phyloP scores from a whole-genome alignment of 2,329 filamentous ascomycete species.

The Rugonectria rugulosa region DNA sequence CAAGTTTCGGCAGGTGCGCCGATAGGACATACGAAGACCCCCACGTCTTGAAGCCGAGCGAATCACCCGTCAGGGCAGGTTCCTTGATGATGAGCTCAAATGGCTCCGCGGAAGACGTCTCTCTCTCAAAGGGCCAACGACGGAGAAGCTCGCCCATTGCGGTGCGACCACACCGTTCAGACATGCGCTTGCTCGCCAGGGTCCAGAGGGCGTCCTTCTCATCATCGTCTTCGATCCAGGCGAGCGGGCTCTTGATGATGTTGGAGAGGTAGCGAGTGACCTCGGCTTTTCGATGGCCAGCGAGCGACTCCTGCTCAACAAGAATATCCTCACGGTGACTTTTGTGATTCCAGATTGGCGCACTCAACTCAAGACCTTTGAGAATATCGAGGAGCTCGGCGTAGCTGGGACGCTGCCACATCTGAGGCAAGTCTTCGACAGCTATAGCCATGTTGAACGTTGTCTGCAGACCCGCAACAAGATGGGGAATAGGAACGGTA shows the following conservation, averaged over 20 bases:
- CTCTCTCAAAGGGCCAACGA: conserved; percentile 58
- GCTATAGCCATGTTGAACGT: conserved; percentile 41
- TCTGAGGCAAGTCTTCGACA: conserved; percentile 75
- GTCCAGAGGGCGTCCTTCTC: conserved; percentile 77
- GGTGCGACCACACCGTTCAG: conserved; percentile 82
- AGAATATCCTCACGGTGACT: conserved; percentile 51
- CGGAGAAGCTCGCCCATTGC: conserved; percentile 66
- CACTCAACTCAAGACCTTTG: conserved; percentile 69
- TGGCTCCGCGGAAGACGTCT: conserved; percentile 40
- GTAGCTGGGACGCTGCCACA: conserved; percentile 78
- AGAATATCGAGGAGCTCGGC: conserved; percentile 70
- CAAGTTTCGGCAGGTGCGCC: conserved; percentile 67
- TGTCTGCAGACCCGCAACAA: neutral
- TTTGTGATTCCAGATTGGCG: conserved; percentile 70
- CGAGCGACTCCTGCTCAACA: conserved; percentile 51
- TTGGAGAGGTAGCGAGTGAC: conserved; percentile 72
- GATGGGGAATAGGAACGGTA: neutral
- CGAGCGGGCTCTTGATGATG: conserved; percentile 71
- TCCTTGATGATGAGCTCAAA: conserved; percentile 80
- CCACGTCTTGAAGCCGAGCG: conserved; percentile 95
- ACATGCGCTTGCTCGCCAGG: conserved; percentile 78
- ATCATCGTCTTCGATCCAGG: conserved; percentile 73
- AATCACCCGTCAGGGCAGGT: conserved; percentile 86
- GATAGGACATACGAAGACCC: conserved; percentile 88
- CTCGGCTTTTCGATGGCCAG: conserved; percentile 54